Percentiles rank a stretch among this genome's conserved stretches.
These are phyloP conservation scores for Phyllosticta capitalensis DNA, from an alignment of 2,329 filamentous ascomycete genomes.

Conservation along the genomic window DNA sequence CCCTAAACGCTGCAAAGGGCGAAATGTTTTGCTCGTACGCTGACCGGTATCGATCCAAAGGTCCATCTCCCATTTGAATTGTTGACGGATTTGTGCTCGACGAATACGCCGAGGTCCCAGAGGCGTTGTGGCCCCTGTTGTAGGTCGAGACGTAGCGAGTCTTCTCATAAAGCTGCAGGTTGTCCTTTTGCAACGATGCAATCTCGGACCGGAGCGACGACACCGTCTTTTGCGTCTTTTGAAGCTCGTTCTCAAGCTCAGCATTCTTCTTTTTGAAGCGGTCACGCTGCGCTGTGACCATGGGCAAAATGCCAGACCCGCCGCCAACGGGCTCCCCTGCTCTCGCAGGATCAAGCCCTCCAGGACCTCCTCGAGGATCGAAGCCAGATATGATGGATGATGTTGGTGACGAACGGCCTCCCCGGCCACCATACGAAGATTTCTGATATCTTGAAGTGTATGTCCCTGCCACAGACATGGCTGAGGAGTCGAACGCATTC, in stretches of 20 bases:
- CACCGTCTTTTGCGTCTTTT: constrained; percentile 70
- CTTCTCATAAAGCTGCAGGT: constrained; percentile 93
- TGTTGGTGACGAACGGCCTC: constrained; percentile 73
- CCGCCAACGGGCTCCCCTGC: constrained; percentile 59
- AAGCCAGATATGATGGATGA: constrained; percentile 99
- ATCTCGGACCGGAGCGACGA: constrained; percentile 85
- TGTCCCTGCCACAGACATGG: constrained; percentile 86
- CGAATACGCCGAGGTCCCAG: constrained; percentile 44
- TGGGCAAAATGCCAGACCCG: constrained; percentile 83
- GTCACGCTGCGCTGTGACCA: constrained; percentile 96
- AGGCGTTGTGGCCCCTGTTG: constrained; percentile 59
- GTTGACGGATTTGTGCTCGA: constrained; percentile 68
- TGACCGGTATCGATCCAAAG: constrained; percentile 74
- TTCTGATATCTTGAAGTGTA: constrained; percentile 72
- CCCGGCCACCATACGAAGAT: constrained; percentile 45
- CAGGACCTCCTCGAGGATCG: constrained; percentile 41
- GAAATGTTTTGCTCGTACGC: constrained; percentile 94
- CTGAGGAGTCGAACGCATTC: constrained; percentile 72
- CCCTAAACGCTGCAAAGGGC: constrained; percentile 89
- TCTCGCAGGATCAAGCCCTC: constrained; percentile 56
- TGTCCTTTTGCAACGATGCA: constrained; percentile 87
- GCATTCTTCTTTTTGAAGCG: constrained; percentile 94
- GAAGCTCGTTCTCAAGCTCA: constrained; percentile 82
- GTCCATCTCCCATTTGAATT: constrained; percentile 50
- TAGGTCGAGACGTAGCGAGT: constrained; percentile 93